Evolutionary conservation across 148 eudicot species (phyloP), one percentile per base, ranked within the genome.

Genomic region (Selenicereus undatus): DNA sequence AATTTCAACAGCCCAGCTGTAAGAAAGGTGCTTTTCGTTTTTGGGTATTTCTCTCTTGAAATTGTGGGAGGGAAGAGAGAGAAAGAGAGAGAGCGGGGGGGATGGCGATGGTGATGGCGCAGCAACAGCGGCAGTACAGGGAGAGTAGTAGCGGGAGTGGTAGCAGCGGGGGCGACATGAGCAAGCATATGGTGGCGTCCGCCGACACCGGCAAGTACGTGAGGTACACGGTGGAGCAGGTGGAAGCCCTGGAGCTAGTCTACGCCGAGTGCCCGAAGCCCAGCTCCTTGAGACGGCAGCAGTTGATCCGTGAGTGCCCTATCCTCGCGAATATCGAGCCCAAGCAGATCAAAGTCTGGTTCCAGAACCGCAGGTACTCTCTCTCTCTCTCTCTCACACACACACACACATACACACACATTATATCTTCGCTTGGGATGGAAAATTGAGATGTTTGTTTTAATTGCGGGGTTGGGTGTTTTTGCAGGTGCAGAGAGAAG

Each of bases 281-380:
- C 0, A 95, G 94, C 74, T 93, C 95, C 14, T 72, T 95, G 65
- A 90, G 95, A 14, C 86, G 98, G 1, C 98, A 95, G 71, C 98
- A 95, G 80, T 78, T 95, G 90, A 90, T 93, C 78, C 85, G 94
- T 12, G 95, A 93, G 72, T 95, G 93, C 27, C 94, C 94, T n/a
- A 88, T 93, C 82, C 79, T 95, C 21, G 86, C 95, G 20, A 93
- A 90, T 52, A 91, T 95, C 68, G 98, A 95, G 71, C 93, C 97
- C 35, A 95, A 90, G 68, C 97, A 95, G 90, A 95, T 95, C 92
- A 95, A 95, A 89, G 98, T 95, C 74, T 95, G 98, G 98, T 95
- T 95, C 65, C 98, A 95, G 71, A 95, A 95, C 70, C 87, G 98
- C 32, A 90, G 98, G 98, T 93, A 45, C 22, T 24, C 71, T 27